Base-by-base conservation (phyloP, 495 filamentous ascomycete species). In the Penicillium arizonense region DNA sequence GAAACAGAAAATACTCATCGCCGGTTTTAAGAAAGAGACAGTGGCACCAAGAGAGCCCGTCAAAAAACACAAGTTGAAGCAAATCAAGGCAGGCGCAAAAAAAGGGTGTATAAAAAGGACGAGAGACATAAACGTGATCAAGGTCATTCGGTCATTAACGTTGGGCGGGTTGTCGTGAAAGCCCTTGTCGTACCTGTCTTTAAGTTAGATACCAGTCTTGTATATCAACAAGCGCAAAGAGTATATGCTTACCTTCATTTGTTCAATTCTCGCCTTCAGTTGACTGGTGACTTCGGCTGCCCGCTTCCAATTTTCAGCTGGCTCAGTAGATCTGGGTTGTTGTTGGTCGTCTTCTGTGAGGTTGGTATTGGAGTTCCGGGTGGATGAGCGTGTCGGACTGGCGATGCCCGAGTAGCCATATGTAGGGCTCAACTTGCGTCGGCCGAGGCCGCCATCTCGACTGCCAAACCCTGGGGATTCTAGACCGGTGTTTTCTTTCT, bases 211-310 rank as follows among this genome's bases (percentile, higher is more conserved):
- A 55, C 45, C 4, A n/a, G 12, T 5, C 26, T 5, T 10, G 33
- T 9, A 30, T 16, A 30, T 9, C 20, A 36, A 32, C 18, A 13
- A 0, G 14, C 6, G 5, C 1, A 12, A n/a, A n/a, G 13, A n/a
- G 33, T 44, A 28, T 42, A 54, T 34, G 69, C 81, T 40, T 57
- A 87, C 85, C 82, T 88, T 88, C 85, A 88, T 88, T 68, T 85
- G 76, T 78, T 99, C 95, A 69, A 99, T 99, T 70, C 93, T 82
- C 38, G 91, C 87, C 77, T 97, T 99, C 62, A 99, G 72, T 70
- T 94, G 91, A 69, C 89, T 97, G 36, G 95, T 99, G 10, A 99
- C 95, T 75, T 99, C 95, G n/a, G 94, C 94, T 26, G 95, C 95
- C 59, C 95, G 76, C 76, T 92, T 95, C 91, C 94, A 99, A 66